Conservation (phyloP, 805 yeast genomes). For the Tetrapisispora taiwanensis region DNA sequence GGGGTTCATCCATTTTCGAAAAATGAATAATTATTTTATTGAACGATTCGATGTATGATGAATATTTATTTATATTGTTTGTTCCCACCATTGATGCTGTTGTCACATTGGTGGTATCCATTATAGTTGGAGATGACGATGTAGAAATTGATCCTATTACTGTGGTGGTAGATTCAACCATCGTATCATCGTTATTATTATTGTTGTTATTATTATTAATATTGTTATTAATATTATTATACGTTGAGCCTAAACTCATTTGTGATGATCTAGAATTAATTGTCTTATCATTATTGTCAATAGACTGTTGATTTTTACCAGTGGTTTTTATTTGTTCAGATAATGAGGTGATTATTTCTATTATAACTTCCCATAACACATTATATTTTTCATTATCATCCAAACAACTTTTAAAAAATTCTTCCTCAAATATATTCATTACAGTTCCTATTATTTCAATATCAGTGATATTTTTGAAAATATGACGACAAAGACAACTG, state of each 20-base stretch:
- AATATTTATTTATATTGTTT: not conserved
- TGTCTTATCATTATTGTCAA: slow-evolving; percentile 6
- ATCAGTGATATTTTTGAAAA: slow-evolving; percentile 19
- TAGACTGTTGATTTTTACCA: slow-evolving; percentile 1
- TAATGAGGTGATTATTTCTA: slow-evolving; percentile 17
- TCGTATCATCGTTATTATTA: not conserved
- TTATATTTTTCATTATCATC: slow-evolving; percentile 3
- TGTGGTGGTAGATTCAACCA: not conserved
- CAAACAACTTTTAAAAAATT: slow-evolving; percentile 18
- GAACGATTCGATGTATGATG: slow-evolving; percentile 1
- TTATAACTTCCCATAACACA: slow-evolving; percentile 12
- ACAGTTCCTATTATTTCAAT: slow-evolving; percentile 7
- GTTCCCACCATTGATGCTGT: too few species aligned
- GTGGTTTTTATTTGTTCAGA: slow-evolving; percentile 14
- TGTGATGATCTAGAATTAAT: slow-evolving; percentile 1
- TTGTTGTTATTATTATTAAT: not conserved
- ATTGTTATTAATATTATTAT: not conserved
- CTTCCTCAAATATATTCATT: slow-evolving; percentile 16
- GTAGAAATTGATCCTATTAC: too few species aligned
- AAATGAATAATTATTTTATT: slow-evolving; percentile 9
- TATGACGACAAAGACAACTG: slow-evolving; percentile 19
- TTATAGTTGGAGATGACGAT: too few species aligned
- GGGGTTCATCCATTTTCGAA: slow-evolving; percentile 6
- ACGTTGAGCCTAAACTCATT: not conserved
- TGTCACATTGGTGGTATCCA: too few species aligned